Conservation (phyloP, 805 yeast species). For the Grigorovia humatica region DNA sequence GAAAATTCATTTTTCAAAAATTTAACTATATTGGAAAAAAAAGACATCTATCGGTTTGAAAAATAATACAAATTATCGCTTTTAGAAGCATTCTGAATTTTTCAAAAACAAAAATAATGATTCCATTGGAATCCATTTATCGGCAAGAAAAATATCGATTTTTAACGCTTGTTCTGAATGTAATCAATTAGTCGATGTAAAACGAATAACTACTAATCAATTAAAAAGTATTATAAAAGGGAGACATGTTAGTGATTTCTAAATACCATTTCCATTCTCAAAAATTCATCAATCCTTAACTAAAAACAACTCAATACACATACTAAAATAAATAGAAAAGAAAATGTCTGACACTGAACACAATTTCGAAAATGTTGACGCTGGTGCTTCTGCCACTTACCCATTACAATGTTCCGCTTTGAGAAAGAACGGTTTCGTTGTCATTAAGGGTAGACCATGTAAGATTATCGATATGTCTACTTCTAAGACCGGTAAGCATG, state of each 20-base stretch:
- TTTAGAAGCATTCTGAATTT: neutral
- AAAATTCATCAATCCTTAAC: neutral
- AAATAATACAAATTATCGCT: neutral
- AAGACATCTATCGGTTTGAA: neutral
- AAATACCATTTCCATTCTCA: neutral
- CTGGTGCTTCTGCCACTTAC: conserved; percentile 96
- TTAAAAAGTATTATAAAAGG: neutral
- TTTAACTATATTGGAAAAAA: neutral
- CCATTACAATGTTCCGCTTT: conserved; percentile 99
- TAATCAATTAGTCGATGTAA: neutral
- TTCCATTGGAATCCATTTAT: neutral
- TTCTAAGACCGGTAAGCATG: conserved; percentile 99
- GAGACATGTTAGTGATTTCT: neutral
- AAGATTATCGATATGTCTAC: conserved; percentile 99
- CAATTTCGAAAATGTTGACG: conserved; percentile 93
- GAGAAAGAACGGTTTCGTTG: conserved; percentile 98
- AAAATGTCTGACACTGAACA: conserved; percentile 51
- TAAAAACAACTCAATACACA: neutral
- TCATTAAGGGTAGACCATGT: conserved; percentile 97
- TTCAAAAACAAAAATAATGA: neutral
- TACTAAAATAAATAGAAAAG: neutral
- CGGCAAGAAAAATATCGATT: neutral
- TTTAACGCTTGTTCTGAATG: neutral
- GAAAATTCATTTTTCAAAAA: no score
- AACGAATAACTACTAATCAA: neutral